These are phyloP conservation scores for Starmerella cellae DNA, from an alignment of 805 yeast species.

Conservation along the genomic window DNA sequence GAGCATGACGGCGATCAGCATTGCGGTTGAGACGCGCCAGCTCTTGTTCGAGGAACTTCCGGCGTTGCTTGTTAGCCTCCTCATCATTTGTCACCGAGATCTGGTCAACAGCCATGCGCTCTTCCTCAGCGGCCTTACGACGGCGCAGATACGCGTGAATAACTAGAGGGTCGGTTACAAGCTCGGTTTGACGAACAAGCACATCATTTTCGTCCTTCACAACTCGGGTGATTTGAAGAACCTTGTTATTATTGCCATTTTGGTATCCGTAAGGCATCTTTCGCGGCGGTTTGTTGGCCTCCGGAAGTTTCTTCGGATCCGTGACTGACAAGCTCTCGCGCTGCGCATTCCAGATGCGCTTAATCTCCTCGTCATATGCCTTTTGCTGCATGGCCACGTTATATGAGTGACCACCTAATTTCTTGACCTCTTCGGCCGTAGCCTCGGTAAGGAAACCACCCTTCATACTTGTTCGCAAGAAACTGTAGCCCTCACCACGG, in stretches of 20 bases:
- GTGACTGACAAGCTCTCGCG: conserved; percentile 42
- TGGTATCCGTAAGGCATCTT: too few relatives aligned
- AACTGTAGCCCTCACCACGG: conserved; percentile 76
- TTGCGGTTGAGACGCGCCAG: conserved; percentile 71
- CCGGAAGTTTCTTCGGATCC: conserved; percentile 27
- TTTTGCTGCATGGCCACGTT: conserved; percentile 78
- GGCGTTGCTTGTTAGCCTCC: conserved; percentile 64
- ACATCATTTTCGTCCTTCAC: conserved; percentile 75
- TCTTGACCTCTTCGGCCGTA: conserved; percentile 21
- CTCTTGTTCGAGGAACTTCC: conserved; percentile 66
- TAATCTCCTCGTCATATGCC: conserved; percentile 80
- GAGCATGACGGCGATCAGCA: conserved; percentile 49
- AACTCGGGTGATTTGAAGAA: conserved; percentile 59
- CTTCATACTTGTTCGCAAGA: conserved; percentile 83
- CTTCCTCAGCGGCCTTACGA: conserved; percentile 50
- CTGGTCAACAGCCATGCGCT: conserved; percentile 57
- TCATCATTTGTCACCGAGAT: conserved; percentile 68
- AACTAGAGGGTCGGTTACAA: conserved; percentile 71
- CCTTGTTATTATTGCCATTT: conserved; percentile 16
- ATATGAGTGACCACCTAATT: conserved; percentile 53
- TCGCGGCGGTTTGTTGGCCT: conserved; percentile 14
- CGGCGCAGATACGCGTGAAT: conserved; percentile 72
- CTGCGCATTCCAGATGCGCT: conserved; percentile 81
- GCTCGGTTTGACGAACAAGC: conserved; percentile 64
- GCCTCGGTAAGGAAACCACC: conserved; percentile 56